Conservation (phyloP, 176 grass and related monocot genomes). For the Saccharum officinarum region DNA sequence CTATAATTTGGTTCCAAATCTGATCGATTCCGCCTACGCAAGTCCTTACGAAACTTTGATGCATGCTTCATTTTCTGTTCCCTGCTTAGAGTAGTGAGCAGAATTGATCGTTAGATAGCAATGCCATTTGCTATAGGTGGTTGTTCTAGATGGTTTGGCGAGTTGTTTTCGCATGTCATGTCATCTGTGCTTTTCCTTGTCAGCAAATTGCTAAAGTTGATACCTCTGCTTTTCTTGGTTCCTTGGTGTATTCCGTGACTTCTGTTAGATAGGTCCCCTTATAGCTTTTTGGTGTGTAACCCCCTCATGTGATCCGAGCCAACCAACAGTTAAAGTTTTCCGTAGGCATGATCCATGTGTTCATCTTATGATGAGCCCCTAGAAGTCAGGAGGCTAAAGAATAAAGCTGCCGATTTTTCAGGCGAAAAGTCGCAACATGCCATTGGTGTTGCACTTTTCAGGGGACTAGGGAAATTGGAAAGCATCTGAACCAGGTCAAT, state of each 20-base stretch:
- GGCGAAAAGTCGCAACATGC: slow-evolving; percentile 34
- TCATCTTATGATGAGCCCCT: slow-evolving; percentile 55
- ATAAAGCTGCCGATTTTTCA: slow-evolving; percentile 31
- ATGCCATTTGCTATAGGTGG: slow-evolving; percentile 36
- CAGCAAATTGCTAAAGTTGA: slow-evolving; percentile 55
- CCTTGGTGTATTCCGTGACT: slow-evolving; percentile 61
- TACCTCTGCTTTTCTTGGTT: slow-evolving; percentile 52
- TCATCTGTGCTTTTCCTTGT: slow-evolving; percentile 48
- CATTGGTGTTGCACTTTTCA: slow-evolving; percentile 28
- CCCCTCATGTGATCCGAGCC: slow-evolving; percentile 78
- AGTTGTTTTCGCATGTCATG: slow-evolving; percentile 39
- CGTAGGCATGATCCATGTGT: slow-evolving; percentile 52
- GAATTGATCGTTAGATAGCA: slow-evolving; percentile 31
- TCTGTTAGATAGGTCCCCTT: slow-evolving; percentile 38
- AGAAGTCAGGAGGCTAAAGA: slow-evolving; percentile 33
- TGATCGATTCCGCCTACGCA: not conserved
- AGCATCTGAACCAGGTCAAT: slow-evolving; percentile 9
- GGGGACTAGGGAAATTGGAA: slow-evolving; percentile 16
- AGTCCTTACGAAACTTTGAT: slow-evolving; percentile 6
- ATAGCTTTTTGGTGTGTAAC: slow-evolving; percentile 47
- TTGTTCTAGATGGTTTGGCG: slow-evolving; percentile 27
- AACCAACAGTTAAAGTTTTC: slow-evolving; percentile 62
- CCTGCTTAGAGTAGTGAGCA: not conserved
- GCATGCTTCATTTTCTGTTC: slow-evolving; percentile 13
- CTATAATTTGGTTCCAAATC: not conserved